Percentiles rank a stretch among this genome's conserved stretches.
phyloP scores from a whole-genome alignment of 768 basidiomycete species.

The Agaricus sinodeliciosus region DNA sequence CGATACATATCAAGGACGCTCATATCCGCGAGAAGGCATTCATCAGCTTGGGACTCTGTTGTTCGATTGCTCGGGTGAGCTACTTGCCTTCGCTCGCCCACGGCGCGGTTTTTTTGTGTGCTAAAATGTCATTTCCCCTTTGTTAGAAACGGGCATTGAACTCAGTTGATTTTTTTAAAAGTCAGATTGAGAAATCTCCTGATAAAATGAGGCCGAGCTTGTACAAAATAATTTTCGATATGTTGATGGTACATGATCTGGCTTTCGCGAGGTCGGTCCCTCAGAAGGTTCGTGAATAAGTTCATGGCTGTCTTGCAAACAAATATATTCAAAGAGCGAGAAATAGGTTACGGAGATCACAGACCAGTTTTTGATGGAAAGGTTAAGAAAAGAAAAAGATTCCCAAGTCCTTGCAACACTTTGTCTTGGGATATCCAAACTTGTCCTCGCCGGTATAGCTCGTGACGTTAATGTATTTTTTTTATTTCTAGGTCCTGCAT shows the following conservation, averaged over 20 bases:
- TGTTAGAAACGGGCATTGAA: slow-evolving; percentile 50
- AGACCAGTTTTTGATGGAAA: slow-evolving; percentile 34
- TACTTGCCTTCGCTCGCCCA: no score
- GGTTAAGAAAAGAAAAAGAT: slow-evolving; percentile 62
- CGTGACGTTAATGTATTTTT: slow-evolving; percentile 61
- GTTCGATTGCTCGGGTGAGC: slow-evolving; percentile 70
- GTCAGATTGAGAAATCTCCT: slow-evolving; percentile 72
- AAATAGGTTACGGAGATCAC: slow-evolving; percentile 33
- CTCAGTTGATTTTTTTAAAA: slow-evolving; percentile 79
- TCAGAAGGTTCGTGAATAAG: slow-evolving; percentile 23
- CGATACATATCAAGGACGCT: slow-evolving; percentile 84
- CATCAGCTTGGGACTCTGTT: slow-evolving; percentile 75
- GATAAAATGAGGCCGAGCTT: slow-evolving; percentile 69
- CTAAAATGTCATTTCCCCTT: neutral
- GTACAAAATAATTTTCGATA: slow-evolving; percentile 82
- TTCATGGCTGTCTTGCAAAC: neutral
- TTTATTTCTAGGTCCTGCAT: neutral
- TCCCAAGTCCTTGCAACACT: slow-evolving; percentile 71
- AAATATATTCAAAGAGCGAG: neutral
- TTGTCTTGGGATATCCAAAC: slow-evolving; percentile 81
- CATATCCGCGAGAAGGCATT: slow-evolving; percentile 76
- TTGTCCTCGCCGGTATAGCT: slow-evolving; percentile 81
- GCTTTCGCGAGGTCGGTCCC: slow-evolving; percentile 51
- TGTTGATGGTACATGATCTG: slow-evolving; percentile 84
- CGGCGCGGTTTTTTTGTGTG: neutral